Base-by-base conservation (phyloP, 2,329 filamentous ascomycete genomes). In the Sporothrix mexicana region DNA sequence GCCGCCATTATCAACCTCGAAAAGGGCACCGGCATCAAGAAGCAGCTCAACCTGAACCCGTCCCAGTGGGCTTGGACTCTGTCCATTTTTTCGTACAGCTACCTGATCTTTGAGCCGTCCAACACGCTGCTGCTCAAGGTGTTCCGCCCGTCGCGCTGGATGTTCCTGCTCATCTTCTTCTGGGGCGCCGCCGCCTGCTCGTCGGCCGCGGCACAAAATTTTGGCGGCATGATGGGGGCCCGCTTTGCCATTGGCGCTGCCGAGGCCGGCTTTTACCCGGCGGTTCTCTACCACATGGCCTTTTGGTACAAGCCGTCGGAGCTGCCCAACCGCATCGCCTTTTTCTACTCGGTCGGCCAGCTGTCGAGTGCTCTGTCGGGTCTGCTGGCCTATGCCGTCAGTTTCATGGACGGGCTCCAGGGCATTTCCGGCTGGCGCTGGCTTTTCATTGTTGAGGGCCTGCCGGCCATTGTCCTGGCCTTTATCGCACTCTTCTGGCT, bases 401-500 rank as follows among this genome's bases (percentile, higher is more conserved):
- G 80, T 9, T 82, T 80, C 72, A 80, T 82, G 80, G 67, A 74
- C 51, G 73, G 73, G 1, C 61, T 72, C 1, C 66, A 67, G 12
- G 67, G 67, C n/a, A 67, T 87, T 6, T 82, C 84, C 30, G 88
- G 89, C 1, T 91, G 88, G 88, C 85, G 86, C 10, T 92, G 87
- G 90, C 90, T 91, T 71, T 91, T 91, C 74, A 88, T 93, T 55
- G 85, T 92, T n/a, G 73, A 74, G 81, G 93, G 93, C 0, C 85
- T 94, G 0, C 86, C 85, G 0, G 94, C 92, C 0, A 85, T 93
- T 0, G 51, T 74, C 10, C 41, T 75, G 17, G 64, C 92, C 0
- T 73, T 90, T 3, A 77, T 85, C 0, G 89, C 89, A 0, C 94
- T 92, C 81, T 95, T 89, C 84, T 84, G 90, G 75, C 88, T 97